Percentiles rank a stretch among this genome's conserved stretches.
Evolutionary conservation across 2,329 filamentous ascomycete genomes (phyloP).

Genomic region (Aspergillus puulaauensis): DNA sequence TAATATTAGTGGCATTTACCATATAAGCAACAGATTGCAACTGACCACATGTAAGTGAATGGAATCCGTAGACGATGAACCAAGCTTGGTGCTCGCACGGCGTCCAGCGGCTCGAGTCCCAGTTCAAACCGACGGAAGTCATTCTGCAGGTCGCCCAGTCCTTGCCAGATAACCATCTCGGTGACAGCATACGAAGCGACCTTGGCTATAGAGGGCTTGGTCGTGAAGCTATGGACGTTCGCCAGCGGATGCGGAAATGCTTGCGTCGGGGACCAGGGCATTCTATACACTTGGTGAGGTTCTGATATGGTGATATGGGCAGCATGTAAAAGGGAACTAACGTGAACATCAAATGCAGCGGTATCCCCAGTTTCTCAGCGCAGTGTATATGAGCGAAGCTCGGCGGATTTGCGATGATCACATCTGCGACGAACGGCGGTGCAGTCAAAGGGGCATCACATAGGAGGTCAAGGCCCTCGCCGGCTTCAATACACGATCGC

Average conservation of each 20-base stretch:
- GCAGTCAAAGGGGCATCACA: slow-evolving; percentile 48
- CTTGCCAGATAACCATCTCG: slow-evolving; percentile 88
- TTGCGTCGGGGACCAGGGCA: slow-evolving; percentile 84
- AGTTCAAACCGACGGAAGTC: slow-evolving; percentile 51
- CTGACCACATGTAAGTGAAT: slow-evolving; percentile 79
- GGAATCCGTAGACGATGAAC: slow-evolving; percentile 72
- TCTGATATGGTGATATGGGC: background rate
- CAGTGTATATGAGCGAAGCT: slow-evolving; percentile 75
- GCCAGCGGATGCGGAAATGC: slow-evolving; percentile 81
- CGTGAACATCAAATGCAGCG: slow-evolving; percentile 83
- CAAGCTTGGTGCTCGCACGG: slow-evolving; percentile 79
- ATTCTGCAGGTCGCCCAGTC: slow-evolving; percentile 75
- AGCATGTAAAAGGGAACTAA: slow-evolving; percentile 41
- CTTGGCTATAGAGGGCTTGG: slow-evolving; percentile 70
- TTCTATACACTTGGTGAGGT: slow-evolving; percentile 42
- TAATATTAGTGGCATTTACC: background rate
- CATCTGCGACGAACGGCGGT: slow-evolving; percentile 73
- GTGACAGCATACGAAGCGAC: slow-evolving; percentile 78
- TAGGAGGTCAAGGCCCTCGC: slow-evolving; percentile 55
- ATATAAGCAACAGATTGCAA: background rate
- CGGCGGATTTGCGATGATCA: slow-evolving; percentile 77
- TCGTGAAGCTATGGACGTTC: slow-evolving; percentile 72
- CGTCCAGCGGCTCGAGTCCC: slow-evolving; percentile 71
- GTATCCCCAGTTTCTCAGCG: slow-evolving; percentile 73
- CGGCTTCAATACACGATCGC: slow-evolving; percentile 77